Evolutionary conservation across 208 protist genomes (phyloP), one percentile per base, ranked within the genome.

Genomic region (Giardia muris): DNA sequence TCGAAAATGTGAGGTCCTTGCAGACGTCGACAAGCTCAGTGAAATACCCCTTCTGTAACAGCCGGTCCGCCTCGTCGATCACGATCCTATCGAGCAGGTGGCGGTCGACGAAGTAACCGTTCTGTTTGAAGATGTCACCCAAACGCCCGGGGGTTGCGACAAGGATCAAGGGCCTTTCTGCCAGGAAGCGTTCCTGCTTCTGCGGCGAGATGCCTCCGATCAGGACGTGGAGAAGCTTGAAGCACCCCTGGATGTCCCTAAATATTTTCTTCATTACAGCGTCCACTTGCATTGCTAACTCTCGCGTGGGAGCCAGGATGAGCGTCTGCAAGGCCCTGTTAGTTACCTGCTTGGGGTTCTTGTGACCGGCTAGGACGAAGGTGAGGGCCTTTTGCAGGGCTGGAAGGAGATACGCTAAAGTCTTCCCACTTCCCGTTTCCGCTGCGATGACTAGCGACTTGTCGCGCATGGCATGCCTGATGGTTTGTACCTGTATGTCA

Each of bases 341-440:
- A 4, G 10, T 10, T 10, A 30, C 57, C 57, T 76, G 57, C 19
- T 89, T 4, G 4, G 86, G 86, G 19, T 43, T 3, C 86, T 89
- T 43, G 42, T 4, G 19, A 43, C 39, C 4, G 45, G 0, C 45
- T 2, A 1, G 4, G 2, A 47, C 45, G 2, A 2, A 1, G 2
- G 1, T 90, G n/a, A 90, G 1, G 19, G 45, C 10, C 2, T 90
- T 2, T 4, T 90, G 4, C 0, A 90, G 2, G 19, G 45, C 45
- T 47, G 87, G 87, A 22, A 90, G 10, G 4, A 90, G 2, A 47
- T 47, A 90, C 2, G 87, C 1, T 67, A 90, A 46, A 19, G 87
- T 47, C 44, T 90, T 90, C n/a, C 87, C 87, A 47, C 45, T 2
- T 67, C 87, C 87, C 2, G 87, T 90, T 90, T 90, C 87, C 19